phyloP scores from a whole-genome alignment of 2,329 filamentous ascomycete genomes.

The Pseudogymnoascus sp. region DNA sequence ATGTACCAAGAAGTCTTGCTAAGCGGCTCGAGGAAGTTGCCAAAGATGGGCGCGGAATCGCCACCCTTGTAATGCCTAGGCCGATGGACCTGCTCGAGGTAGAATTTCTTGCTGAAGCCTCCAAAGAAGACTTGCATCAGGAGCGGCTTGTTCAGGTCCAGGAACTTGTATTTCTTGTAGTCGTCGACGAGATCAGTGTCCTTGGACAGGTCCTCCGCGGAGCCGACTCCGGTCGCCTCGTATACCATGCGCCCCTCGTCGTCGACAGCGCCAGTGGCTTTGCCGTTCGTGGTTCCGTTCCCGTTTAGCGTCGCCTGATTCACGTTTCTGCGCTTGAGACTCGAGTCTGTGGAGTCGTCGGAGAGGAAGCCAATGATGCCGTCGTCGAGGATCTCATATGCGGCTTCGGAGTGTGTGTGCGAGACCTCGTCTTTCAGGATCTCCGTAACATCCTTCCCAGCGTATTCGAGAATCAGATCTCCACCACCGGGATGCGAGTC shows the following conservation, averaged over 20 bases:
- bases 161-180: slow-evolving; percentile 86
- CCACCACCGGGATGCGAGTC: slow-evolving; percentile 85
- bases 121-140: slow-evolving; percentile 82
- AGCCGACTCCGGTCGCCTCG: slow-evolving; percentile 73
- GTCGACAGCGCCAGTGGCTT: slow-evolving; percentile 34
- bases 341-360: slow-evolving; percentile 34
- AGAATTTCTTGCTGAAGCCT: slow-evolving; percentile 91
- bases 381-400: slow-evolving; percentile 93
- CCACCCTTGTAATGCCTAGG: slow-evolving; percentile 94
- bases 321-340: slow-evolving; percentile 30
- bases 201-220: slow-evolving; percentile 74
- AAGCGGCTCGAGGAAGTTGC: slow-evolving; percentile 97
- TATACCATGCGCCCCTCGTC: slow-evolving; percentile 36
- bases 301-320: slow-evolving; percentile 37
- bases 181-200: slow-evolving; percentile 72
- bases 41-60: slow-evolving; percentile 85
- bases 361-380: slow-evolving; percentile 74
- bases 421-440: slow-evolving; percentile 79
- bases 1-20: slow-evolving; percentile 93
- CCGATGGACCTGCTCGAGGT: slow-evolving; percentile 90
- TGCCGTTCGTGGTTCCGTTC: slow-evolving; percentile 27
- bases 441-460: slow-evolving; percentile 72
- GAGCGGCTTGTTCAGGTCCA: slow-evolving; percentile 79
- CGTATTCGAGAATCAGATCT: slow-evolving; percentile 83
- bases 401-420: slow-evolving; percentile 79